Percentiles rank a stretch among this genome's conserved stretches.
Evolutionary conservation across 495 filamentous ascomycete species (phyloP).

Genomic region (Penicillium cataractarum): DNA sequence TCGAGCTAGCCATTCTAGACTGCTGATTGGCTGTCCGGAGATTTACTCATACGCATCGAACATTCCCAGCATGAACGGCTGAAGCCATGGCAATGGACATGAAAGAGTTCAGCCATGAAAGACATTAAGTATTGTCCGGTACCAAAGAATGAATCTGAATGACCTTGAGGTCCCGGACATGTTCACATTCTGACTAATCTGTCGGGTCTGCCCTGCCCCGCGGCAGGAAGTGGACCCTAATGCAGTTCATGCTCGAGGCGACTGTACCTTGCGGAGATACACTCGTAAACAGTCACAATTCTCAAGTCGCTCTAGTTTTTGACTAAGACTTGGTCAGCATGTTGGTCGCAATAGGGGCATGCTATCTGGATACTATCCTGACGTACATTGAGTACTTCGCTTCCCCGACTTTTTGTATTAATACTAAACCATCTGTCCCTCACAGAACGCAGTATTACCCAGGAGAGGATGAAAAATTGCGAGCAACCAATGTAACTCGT

Average conservation of each 20-base stretch:
- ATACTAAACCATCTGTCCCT: slow-evolving; percentile 9
- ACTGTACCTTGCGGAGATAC: neutral
- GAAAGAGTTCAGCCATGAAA: neutral
- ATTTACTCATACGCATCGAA: neutral
- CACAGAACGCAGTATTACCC: slow-evolving; percentile 67
- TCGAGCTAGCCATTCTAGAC: neutral
- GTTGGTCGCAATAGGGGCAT: slow-evolving; percentile 66
- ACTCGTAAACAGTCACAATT: neutral
- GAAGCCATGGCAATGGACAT: neutral
- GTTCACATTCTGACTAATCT: neutral
- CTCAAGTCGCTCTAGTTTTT: neutral
- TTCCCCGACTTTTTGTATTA: neutral
- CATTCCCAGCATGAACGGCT: neutral
- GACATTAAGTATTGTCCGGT: neutral
- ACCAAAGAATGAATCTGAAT: neutral
- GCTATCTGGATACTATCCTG: slow-evolving; percentile 69
- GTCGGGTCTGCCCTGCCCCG: neutral
- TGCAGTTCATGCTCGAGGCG: neutral
- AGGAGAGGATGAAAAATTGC: slow-evolving; percentile 70
- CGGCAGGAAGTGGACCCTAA: neutral
- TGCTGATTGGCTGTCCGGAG: neutral
- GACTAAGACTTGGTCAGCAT: slow-evolving; percentile 11
- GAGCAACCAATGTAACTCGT: slow-evolving; percentile 59
- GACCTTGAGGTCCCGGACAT: neutral
- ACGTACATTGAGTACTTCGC: slow-evolving; percentile 50